These are phyloP conservation scores for Fusarium incarnatum DNA, from an alignment of 2,329 filamentous ascomycete species.

Conservation along the genomic window DNA sequence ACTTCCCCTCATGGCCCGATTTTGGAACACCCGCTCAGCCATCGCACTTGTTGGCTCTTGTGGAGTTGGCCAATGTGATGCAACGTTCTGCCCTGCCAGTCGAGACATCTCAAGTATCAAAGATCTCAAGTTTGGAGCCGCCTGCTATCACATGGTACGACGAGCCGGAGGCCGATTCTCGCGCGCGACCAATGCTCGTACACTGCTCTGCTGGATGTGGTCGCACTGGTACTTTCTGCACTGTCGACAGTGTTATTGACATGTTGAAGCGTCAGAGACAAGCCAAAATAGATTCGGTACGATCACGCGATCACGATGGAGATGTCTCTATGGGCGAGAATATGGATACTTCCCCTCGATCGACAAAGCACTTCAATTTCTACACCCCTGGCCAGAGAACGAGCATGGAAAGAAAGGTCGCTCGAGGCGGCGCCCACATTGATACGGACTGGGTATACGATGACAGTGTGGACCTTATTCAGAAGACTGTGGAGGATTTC, in stretches of 20 bases:
- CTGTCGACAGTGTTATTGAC: slow-evolving; percentile 94
- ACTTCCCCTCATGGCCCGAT: slow-evolving; percentile 97
- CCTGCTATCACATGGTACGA: slow-evolving; percentile 61
- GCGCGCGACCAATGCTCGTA: slow-evolving; percentile 80
- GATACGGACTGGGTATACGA: slow-evolving; percentile 76
- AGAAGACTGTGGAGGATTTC: slow-evolving; percentile 91
- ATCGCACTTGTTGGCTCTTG: slow-evolving; percentile 83
- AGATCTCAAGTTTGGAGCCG: slow-evolving; percentile 45
- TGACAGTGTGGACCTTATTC: slow-evolving; percentile 81
- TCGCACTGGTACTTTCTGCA: slow-evolving; percentile 95
- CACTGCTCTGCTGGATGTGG: slow-evolving; percentile 98
- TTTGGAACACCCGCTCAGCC: slow-evolving; percentile 94
- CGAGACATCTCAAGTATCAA: slow-evolving; percentile 56
- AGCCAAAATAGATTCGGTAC: slow-evolving; percentile 45
- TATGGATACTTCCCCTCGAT: slow-evolving; percentile 47
- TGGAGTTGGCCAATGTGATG: slow-evolving; percentile 87
- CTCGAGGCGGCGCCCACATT: slow-evolving; percentile 33
- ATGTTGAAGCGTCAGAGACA: slow-evolving; percentile 89
- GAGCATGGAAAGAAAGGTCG: slow-evolving; percentile 27
- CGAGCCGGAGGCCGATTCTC: slow-evolving; percentile 67
- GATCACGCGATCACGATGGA: slow-evolving; percentile 52
- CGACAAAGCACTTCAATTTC: slow-evolving; percentile 43
- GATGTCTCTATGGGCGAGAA: slow-evolving; percentile 60
- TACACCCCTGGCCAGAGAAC: slow-evolving; percentile 29
- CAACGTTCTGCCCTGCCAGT: slow-evolving; percentile 67